Percentiles rank a stretch among this genome's conserved stretches.
phyloP scores from a whole-genome alignment of 2,329 filamentous ascomycete genomes.

The Septoria petroselini region DNA sequence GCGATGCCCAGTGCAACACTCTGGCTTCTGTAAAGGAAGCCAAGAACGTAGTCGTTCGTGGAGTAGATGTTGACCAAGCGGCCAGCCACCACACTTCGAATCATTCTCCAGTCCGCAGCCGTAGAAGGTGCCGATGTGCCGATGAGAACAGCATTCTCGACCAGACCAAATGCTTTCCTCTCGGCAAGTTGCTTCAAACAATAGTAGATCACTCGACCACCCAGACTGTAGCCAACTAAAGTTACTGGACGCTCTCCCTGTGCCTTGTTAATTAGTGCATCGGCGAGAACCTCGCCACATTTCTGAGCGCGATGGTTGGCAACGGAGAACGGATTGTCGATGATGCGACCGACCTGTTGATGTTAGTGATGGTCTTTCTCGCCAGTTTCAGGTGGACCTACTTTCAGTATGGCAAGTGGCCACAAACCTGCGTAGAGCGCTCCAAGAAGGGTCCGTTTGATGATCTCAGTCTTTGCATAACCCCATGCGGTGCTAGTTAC shows the following conservation, averaged over 20 bases:
- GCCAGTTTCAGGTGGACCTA: not conserved
- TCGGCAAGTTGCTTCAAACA: constrained; percentile 75
- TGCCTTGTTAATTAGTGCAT: constrained; percentile 43
- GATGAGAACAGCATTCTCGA: constrained; percentile 81
- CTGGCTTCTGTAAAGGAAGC: constrained; percentile 80
- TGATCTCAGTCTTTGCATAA: constrained; percentile 69
- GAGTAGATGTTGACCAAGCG: constrained; percentile 85
- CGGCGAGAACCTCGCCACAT: constrained; percentile 42
- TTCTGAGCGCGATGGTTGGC: constrained; percentile 40
- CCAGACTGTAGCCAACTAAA: constrained; percentile 42
- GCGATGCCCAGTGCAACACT: constrained; percentile 80
- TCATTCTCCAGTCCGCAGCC: constrained; percentile 67
- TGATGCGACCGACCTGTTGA: constrained; percentile 36
- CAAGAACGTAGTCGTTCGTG: constrained; percentile 81
- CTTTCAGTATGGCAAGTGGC: constrained; percentile 49
- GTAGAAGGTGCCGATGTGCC: constrained; percentile 75
- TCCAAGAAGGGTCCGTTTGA: constrained; percentile 57
- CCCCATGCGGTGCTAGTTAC: constrained; percentile 79
- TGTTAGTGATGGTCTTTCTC: too few relatives aligned
- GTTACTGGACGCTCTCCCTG: constrained; percentile 43
- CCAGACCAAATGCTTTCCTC: constrained; percentile 73
- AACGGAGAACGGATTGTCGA: constrained; percentile 44
- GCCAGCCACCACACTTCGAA: constrained; percentile 75
- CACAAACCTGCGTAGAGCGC: constrained; percentile 49
- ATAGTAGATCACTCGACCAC: constrained; percentile 66